Evolutionary conservation across 441 rosid genomes (phyloP), one percentile per base, ranked within the genome.

Genomic region (Bruguiera hainesii): DNA sequence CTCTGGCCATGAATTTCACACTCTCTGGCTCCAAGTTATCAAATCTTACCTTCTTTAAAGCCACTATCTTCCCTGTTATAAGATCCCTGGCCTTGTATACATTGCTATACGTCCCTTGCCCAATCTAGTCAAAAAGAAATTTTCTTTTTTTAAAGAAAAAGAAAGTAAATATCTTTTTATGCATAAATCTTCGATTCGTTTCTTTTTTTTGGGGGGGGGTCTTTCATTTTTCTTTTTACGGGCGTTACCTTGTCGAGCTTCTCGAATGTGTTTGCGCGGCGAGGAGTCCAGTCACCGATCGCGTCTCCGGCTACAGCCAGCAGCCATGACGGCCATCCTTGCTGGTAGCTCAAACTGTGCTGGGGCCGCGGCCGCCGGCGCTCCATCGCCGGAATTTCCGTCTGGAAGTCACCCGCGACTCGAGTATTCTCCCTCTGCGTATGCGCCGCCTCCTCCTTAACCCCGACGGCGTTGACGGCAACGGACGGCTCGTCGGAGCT

Each of bases 1-100:
- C 98, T 72, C 96, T 86, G 0, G 98, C 98, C 98, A 93, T 93
- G 70, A 93, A 93, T 61, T 83, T 89, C 49, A 93, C 90, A 81
- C 96, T 90, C 82, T 93, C 98, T 20, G 89, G 85, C 82, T 93
- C 96, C 74, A 85, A 82, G 76, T 85, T 87, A 71, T 90, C 96
- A 73, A 93, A 93, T 74, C 98, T 80, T 52, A 92, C 97, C 72
- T 90, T 92, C 90, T 92, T 92, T 58, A 92, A 76, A 28, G 98
- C 98, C 67, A 92, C 95, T 52, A 87, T 90, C 68, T 92, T 90
- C 30, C 96, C 98, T 5, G 84, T 84, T 39, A 83, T 28, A 48
- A 88, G 82, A 83, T 92, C 98, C 52, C 83, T 81, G 0, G 98
- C 98, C 71, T 90, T 92, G 77, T 92, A 92, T 70, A 92, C 98